Conservation (phyloP, 305 asterid genomes). For the Vinca major region DNA sequence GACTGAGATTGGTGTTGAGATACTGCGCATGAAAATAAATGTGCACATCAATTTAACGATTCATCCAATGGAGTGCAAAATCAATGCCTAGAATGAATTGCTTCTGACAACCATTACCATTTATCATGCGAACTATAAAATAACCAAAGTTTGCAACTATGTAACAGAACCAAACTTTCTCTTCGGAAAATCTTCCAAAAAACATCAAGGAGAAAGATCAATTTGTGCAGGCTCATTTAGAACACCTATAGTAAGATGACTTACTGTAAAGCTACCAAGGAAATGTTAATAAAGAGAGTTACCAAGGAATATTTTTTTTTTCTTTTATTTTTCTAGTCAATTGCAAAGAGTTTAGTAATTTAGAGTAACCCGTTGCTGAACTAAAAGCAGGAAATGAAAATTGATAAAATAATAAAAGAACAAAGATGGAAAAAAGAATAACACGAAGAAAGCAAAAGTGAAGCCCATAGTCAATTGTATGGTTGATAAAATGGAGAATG, state of each 20-base stretch:
- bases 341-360: background rate
- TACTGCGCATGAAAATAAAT: constrained; percentile 38
- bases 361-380: background rate
- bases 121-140: background rate
- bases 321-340: background rate
- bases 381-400: background rate
- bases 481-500: background rate
- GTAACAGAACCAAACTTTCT: background rate
- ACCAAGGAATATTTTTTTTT: too few relatives aligned
- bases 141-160: background rate
- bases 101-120: background rate
- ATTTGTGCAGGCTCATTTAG: background rate
- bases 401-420: background rate
- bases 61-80: background rate
- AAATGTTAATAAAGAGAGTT: background rate
- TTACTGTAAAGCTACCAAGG: background rate
- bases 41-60: background rate
- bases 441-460: background rate
- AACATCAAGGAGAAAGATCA: background rate
- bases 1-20: constrained; percentile 69
- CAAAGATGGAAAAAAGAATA: background rate
- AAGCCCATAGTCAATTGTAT: background rate
- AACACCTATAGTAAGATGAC: background rate
- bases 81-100: background rate
- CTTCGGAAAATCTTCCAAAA: background rate